Base-by-base conservation (phyloP, 768 basidiomycete genomes). In the Macrocybe gigantea region DNA sequence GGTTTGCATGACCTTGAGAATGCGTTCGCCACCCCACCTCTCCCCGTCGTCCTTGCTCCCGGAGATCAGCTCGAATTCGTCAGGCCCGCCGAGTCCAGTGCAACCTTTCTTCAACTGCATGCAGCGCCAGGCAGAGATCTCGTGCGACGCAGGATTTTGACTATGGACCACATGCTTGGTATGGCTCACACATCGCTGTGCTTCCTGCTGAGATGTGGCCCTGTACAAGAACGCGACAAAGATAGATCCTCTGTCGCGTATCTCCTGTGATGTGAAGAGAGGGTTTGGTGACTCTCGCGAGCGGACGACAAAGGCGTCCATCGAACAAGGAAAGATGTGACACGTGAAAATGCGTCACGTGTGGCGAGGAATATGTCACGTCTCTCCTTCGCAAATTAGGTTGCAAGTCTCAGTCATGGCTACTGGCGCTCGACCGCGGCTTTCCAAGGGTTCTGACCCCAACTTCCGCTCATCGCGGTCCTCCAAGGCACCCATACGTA, bases 31-130 rank as follows among this genome's bases (percentile, higher is more conserved):
- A 30, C 78, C 88, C 73, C 80, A 85, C 53, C 76, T 76, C 64
- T 92, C 91, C 5, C 82, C 87, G 43, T 90, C 91, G 55, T 93
- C 91, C 39, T 81, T 78, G 54, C 69, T 75, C 1, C 81, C 85
- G 4, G 72, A 70, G 50, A 67, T 62, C 30, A 90, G 63, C 61
- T 82, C 79, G 55, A 91, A 93, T 57, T 93, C 90, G 29, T 86
- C 85, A 2, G 82, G 80, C 2, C 86, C 85, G 1, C 64, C 71
- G 2, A 92, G 64, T 1, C 90, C 90, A 2, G 74, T 80, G 41
- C 68, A 70, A 2, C 83, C 86, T 8, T 69, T 56, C 62, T 82
- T 88, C 47, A 86, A 64, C 0, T 73, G 73, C 83, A 93, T 87
- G 56, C 80, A 83, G 33, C 91, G 71, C 83, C 85, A 93, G 5